Base-by-base conservation (phyloP, 352 stramenopile genomes). In the Phytophthora idaei region DNA sequence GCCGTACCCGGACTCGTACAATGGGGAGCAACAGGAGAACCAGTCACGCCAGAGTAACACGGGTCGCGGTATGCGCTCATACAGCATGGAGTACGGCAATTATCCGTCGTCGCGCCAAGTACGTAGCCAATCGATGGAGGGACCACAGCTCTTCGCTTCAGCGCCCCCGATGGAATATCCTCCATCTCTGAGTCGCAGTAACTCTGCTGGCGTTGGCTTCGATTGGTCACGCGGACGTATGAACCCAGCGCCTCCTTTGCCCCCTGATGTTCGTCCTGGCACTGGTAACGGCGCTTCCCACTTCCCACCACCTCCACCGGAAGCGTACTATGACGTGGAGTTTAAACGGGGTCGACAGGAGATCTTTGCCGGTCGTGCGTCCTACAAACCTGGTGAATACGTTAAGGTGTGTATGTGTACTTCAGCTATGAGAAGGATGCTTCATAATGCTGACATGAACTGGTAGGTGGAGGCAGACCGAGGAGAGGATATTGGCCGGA, bases 381-480 rank as follows among this genome's bases (percentile, higher is more conserved):
- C 90, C 27, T 90, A 93, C 70, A 94, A 97, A 45, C 73, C 97
- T 56, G 97, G 97, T 11, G 95, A 97, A 64, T 99, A 94, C 63
- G 97, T 99, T 3, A 99, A 94, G 81, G 86, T 92, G 56, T 34
- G 48, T 21, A 21, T 52, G 36, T 42, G 36, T n/a, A 42, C 11
- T 15, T 2, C 2, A 42, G 36, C 10, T 42, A 17, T 42, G 11
- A 42, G 2, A n/a, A 49, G 5, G 4, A 12, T 56, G 41, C 41
- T n/a, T 54, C 37, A 46, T 17, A 21, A 4, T 32, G 9, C 27
- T 41, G 28, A 55, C 7, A 21, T 10, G 27, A 37, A 3, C 0
- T 21, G 5, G 1, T 51, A 98, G 88, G 97, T 99, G 42, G 97
- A 99, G 76, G 97, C 97, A 17, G 97, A 99, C 72, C 93, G 97